These are phyloP conservation scores for Penicillium alfredii DNA, from an alignment of 495 filamentous ascomycete species.

Conservation along the genomic window DNA sequence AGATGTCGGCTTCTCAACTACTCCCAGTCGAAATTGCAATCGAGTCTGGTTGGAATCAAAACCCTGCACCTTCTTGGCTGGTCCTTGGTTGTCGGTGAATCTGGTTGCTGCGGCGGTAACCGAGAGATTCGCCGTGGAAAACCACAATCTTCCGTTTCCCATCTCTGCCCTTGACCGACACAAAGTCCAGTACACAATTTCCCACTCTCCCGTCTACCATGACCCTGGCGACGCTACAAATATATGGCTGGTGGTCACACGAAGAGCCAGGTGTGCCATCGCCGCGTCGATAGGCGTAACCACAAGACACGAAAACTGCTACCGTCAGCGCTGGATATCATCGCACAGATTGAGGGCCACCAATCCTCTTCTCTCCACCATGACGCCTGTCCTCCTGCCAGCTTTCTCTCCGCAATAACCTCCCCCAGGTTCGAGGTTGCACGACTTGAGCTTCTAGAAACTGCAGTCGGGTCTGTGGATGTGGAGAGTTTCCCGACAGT, in stretches of 20 bases:
- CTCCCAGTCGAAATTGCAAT: slow-evolving; percentile 8
- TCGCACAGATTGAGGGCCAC: neutral
- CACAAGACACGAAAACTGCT: slow-evolving; percentile 4
- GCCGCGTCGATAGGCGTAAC: too few relatives aligned
- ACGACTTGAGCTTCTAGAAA: slow-evolving; percentile 20
- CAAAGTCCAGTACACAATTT: slow-evolving; percentile 1
- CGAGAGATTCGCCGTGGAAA: too few relatives aligned
- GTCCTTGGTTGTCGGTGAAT: slow-evolving; percentile 10
- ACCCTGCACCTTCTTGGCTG: slow-evolving; percentile 1
- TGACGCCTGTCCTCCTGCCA: slow-evolving; percentile 7
- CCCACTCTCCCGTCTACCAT: slow-evolving; percentile 8
- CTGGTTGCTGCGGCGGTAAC: too few relatives aligned
- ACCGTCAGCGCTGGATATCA: slow-evolving; percentile 3
- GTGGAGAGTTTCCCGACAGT: slow-evolving; percentile 3
- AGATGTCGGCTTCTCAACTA: neutral
- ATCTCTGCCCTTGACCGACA: too few relatives aligned
- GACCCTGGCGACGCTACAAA: slow-evolving; percentile 4
- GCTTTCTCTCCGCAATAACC: slow-evolving; percentile 1
- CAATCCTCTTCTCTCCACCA: too few relatives aligned
- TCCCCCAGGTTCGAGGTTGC: slow-evolving; percentile 5
- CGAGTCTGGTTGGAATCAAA: slow-evolving; percentile 5
- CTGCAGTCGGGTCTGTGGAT: slow-evolving; percentile 16
- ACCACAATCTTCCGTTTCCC: too few relatives aligned
- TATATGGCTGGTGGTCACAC: slow-evolving; percentile 7
- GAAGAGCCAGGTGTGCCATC: slow-evolving; percentile 10